phyloP scores from a whole-genome alignment of 1,284 basidiomycete species.

The Malassezia equina region DNA sequence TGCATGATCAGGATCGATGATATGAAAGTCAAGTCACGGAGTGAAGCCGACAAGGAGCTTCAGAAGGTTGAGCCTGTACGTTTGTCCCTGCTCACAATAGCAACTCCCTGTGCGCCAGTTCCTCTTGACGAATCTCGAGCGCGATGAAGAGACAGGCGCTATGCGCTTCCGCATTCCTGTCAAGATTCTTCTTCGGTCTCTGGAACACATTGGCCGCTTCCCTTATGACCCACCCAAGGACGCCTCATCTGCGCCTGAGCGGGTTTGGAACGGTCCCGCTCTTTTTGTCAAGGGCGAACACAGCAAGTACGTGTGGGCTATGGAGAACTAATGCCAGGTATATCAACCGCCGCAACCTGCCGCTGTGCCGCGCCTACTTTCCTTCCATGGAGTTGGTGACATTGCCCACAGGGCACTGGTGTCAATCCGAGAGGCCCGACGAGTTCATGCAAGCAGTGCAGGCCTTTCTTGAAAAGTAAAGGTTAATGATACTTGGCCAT shows the following conservation, averaged over 20 bases:
- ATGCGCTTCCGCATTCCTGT: conserved; percentile 63
- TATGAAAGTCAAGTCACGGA: conserved; percentile 54
- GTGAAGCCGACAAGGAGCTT: conserved; percentile 61
- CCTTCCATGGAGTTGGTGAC: conserved; percentile 53
- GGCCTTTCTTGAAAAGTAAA: conserved; percentile 27
- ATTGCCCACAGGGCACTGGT: conserved; percentile 50
- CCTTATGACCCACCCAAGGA: conserved; percentile 52
- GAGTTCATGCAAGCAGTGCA: conserved; percentile 46
- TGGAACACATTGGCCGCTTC: conserved; percentile 64
- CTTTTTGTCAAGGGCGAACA: conserved; percentile 65
- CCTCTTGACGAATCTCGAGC: conserved; percentile 67
- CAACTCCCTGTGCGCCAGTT: conserved; percentile 64
- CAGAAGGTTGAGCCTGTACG: conserved; percentile 53
- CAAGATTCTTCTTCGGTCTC: conserved; percentile 57
- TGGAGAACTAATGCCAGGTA: conserved; percentile 54
- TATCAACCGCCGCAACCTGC: conserved; percentile 61
- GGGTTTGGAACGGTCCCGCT: conserved; percentile 57
- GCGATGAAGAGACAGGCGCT: conserved; percentile 35
- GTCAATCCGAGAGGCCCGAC: conserved; percentile 48
- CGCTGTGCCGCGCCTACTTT: conserved; percentile 59
- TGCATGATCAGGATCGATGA: conserved; percentile 63
- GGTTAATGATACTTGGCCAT: conserved; percentile 32
- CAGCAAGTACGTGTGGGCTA: conserved; percentile 53
- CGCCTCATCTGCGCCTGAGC: conserved; percentile 2
- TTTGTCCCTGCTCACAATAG: background rate